Conservation (phyloP, 208 protist species). For the Leptomonas seymouri region DNA sequence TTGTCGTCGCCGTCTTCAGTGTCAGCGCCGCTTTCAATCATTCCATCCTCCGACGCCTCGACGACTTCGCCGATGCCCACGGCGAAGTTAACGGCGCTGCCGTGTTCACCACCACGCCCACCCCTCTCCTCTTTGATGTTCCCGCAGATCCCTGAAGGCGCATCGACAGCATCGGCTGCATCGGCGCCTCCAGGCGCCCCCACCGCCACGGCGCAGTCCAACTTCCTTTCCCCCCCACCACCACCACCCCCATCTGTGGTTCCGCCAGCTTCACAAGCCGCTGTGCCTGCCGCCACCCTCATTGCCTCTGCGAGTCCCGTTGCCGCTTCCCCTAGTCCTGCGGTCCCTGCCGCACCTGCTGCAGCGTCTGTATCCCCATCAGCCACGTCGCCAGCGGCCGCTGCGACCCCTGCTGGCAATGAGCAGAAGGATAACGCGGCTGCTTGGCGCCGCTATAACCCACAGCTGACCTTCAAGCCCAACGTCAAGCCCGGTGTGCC, state of each 20-base stretch:
- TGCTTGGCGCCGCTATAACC: conserved; percentile 38
- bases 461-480: conserved; percentile 78
- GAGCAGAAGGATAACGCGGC: conserved; percentile 14
- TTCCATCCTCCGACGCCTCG: no score
- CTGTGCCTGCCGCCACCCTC: no score
- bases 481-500: conserved; percentile 76
- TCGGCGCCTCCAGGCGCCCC: neutral
- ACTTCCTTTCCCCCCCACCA: no score
- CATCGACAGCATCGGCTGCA: neutral
- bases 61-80: no score
- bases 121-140: no score
- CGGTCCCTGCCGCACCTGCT: neutral
- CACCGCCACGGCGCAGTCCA: neutral
- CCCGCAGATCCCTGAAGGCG: neutral
- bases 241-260: no score
- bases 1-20: no score
- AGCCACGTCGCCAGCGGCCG: neutral
- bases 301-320: no score
- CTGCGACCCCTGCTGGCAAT: neutral
- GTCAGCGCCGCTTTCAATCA: no score
- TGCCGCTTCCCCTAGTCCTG: neutral
- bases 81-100: no score
- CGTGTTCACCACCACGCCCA: no score
- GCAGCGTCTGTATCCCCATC: neutral
- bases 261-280: no score